Evolutionary conservation across 192 early-diverging fungal genomes (phyloP).

Genomic region (Backusella tarrabulga): DNA sequence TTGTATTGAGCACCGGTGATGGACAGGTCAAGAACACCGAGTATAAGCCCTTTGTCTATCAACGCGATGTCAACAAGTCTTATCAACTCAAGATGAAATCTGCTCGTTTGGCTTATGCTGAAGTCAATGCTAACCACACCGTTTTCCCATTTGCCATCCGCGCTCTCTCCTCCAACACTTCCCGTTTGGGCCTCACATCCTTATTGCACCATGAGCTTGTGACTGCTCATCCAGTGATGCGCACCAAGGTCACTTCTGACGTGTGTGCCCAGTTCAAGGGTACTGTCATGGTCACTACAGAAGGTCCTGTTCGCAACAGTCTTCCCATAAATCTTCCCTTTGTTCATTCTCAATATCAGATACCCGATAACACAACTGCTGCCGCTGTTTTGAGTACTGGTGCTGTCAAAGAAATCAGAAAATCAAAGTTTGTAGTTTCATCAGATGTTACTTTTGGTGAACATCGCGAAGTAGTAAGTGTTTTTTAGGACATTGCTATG

Average conservation of each 20-base stretch:
- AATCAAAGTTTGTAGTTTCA: constrained; percentile 25
- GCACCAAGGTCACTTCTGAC: constrained; percentile 47
- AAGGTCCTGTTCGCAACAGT: constrained; percentile 68
- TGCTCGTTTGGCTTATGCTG: constrained; percentile 59
- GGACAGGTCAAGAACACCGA: constrained; percentile 54
- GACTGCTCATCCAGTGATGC: constrained; percentile 60
- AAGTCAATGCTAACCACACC: constrained; percentile 57
- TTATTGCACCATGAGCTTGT: constrained; percentile 62
- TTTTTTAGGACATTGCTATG: not conserved
- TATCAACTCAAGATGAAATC: constrained; percentile 72
- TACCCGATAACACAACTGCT: constrained; percentile 34
- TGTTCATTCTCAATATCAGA: constrained; percentile 67
- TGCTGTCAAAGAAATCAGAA: constrained; percentile 36
- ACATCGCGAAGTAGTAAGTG: constrained; percentile 14
- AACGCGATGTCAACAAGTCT: constrained; percentile 71
- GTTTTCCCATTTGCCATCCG: constrained; percentile 79
- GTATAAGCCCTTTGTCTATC: constrained; percentile 60
- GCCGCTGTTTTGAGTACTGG: constrained; percentile 25
- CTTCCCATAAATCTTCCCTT: constrained; percentile 66
- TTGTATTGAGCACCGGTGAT: constrained; percentile 64
- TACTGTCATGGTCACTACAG: constrained; percentile 62
- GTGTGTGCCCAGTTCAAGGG: constrained; percentile 75
- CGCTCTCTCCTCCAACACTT: constrained; percentile 19
- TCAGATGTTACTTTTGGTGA: constrained; percentile 36
- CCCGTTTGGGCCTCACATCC: constrained; percentile 70